These are phyloP conservation scores for Aureobasidium lini DNA, from an alignment of 2,329 filamentous ascomycete species.

Conservation along the genomic window DNA sequence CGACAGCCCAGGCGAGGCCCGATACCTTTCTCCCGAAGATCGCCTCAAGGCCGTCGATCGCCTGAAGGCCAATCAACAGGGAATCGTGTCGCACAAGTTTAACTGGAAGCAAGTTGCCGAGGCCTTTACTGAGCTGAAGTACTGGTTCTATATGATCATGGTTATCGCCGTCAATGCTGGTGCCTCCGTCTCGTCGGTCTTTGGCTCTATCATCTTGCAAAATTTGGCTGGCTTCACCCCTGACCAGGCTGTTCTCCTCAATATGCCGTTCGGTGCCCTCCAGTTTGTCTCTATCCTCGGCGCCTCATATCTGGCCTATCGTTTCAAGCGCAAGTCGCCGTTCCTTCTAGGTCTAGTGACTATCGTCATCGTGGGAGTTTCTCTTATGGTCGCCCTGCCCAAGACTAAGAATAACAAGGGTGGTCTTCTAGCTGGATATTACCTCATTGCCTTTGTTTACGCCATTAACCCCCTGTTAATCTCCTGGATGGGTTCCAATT, in stretches of 20 bases:
- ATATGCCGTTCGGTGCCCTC: conserved; percentile 14
- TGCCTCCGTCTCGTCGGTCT: conserved; percentile 13
- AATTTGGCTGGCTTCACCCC: conserved; percentile 12
- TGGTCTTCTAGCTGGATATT: conserved; percentile 13
- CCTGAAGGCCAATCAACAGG: conserved; percentile 44
- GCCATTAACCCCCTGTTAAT: conserved; percentile 14
- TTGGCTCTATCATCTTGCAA: conserved; percentile 14
- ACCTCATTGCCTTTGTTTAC: conserved; percentile 14
- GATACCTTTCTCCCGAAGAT: conserved; percentile 41
- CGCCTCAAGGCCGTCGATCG: conserved; percentile 41
- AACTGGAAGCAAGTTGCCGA: conserved; percentile 39
- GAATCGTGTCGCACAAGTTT: conserved; percentile 39
- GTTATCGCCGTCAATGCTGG: conserved; percentile 11
- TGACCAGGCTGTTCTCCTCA: conserved; percentile 15
- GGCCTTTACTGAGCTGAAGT: conserved; percentile 38
- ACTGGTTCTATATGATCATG: conserved; percentile 36
- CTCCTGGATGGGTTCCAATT: conserved; percentile 14
- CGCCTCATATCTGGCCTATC: conserved; percentile 13
- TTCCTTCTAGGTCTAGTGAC: conserved; percentile 14
- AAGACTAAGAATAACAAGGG: conserved; percentile 16
- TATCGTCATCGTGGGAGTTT: conserved; percentile 14
- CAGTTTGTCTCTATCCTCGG: conserved; percentile 12
- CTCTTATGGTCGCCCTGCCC: conserved; percentile 12
- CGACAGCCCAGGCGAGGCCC: conserved; percentile 14
- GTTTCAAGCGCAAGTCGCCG: conserved; percentile 16